Conservation (phyloP, 345 rosid species). For the Salix exigua region DNA sequence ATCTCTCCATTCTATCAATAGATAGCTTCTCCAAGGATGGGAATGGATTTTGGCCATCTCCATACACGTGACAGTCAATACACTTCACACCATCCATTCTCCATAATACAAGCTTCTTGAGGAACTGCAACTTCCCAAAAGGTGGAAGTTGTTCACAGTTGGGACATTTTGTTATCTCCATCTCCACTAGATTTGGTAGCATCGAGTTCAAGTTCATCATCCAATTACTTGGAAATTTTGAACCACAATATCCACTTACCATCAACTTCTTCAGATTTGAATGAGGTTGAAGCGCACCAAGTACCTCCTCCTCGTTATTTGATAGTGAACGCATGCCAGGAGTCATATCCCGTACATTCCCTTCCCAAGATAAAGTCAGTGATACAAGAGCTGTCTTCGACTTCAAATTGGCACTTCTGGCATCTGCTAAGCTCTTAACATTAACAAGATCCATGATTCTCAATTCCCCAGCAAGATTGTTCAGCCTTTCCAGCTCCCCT, state of each 20-base stretch:
- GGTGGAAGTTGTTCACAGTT: slow-evolving; percentile 10
- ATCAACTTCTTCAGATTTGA: not conserved
- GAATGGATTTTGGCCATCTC: not conserved
- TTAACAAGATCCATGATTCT: not conserved
- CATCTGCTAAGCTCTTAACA: not conserved
- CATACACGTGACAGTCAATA: not conserved
- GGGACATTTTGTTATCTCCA: not conserved
- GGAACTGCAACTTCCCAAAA: slow-evolving; percentile 1
- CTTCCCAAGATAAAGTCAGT: not conserved
- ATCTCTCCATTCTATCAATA: not conserved
- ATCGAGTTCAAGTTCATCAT: not conserved
- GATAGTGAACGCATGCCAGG: no score
- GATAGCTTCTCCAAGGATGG: not conserved
- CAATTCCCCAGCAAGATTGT: slow-evolving; percentile 2
- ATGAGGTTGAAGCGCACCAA: not conserved
- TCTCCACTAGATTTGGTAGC: slow-evolving; percentile 2
- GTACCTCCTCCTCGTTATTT: not conserved
- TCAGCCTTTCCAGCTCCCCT: slow-evolving; percentile 3
- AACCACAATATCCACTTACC: not conserved
- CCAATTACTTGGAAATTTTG: not conserved
- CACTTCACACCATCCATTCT: not conserved
- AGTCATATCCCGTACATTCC: not conserved
- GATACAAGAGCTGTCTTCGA: slow-evolving; percentile 4
- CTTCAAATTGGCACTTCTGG: slow-evolving; percentile 15
- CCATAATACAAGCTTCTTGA: not conserved